Base-by-base conservation (phyloP, 441 rosid genomes). In the Bruguiera hainesii region DNA sequence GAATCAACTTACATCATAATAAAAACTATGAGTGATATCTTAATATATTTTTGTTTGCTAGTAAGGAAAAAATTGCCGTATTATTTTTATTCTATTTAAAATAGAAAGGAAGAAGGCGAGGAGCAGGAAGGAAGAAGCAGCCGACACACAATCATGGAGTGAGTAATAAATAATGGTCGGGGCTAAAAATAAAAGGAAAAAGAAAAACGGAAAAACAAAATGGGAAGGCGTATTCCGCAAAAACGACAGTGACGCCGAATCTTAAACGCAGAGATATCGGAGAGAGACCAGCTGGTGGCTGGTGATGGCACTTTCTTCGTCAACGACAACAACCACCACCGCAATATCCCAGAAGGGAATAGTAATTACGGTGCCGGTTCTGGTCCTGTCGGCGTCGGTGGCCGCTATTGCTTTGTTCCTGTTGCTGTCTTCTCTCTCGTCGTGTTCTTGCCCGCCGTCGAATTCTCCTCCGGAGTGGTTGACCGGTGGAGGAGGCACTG, bases 381-480 rank as follows among this genome's bases (percentile, higher is more conserved):
- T 94, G 11, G 88, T 86, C 7, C 82, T 91, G 63, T 68, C 86
- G 1, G 84, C 82, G n/a, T 83, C 91, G 4, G 85, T 75, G 4
- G 89, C 87, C 13, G 86, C 94, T 31, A 65, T 80, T 65, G 75
- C 81, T 75, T 73, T 89, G 50, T 86, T 88, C 85, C 80, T 94
- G 77, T 89, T 91, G 68, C 71, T 88, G 37, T 89, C 93, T 66
- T 85, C 96, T 48, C 81, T 83, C 53, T 86, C 98, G 19, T 74
- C 89, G 7, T 88, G 94, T 66, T 66, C 79, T 2, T 89, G 91
- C 46, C 86, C 97, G 33, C 37, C 76, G 7, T 63, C 64, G n/a
- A 62, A 20, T 19, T 39, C 58, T 25, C 31, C 78, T 5, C 66
- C 37, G 19, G 52, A 53, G 66, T 39, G 69, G 53, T 3, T 37